phyloP scores from a whole-genome alignment of 768 basidiomycete species.

The Phallus indusiatus region DNA sequence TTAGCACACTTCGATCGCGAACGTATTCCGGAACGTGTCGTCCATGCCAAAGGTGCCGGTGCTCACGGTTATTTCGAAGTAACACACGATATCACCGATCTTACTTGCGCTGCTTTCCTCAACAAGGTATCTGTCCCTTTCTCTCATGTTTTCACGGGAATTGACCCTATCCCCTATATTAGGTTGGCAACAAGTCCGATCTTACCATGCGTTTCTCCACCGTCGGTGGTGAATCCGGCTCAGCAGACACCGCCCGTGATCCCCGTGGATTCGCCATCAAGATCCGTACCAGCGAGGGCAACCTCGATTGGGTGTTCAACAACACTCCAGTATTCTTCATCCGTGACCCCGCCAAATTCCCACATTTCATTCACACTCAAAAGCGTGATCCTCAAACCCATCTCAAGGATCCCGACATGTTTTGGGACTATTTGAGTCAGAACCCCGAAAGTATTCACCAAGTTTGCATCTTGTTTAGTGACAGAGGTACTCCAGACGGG shows the following conservation, averaged over 20 bases:
- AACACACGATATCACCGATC: constrained; percentile 76
- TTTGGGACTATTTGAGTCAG: constrained; percentile 85
- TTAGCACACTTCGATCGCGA: constrained; percentile 92
- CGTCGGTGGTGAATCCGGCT: constrained; percentile 81
- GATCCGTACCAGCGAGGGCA: constrained; percentile 84
- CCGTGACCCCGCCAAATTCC: constrained; percentile 80
- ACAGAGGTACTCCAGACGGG: constrained; percentile 87
- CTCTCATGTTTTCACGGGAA: neutral
- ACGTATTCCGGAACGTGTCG: constrained; percentile 89
- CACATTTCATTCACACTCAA: constrained; percentile 91
- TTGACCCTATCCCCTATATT: neutral
- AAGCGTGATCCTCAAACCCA: constrained; percentile 90
- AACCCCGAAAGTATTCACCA: constrained; percentile 88
- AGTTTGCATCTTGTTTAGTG: constrained; percentile 86
- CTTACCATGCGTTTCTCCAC: constrained; percentile 88
- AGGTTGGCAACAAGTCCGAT: constrained; percentile 56
- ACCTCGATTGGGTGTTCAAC: constrained; percentile 88
- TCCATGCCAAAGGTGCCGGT: constrained; percentile 88
- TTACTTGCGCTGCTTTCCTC: constrained; percentile 65
- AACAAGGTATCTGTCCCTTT: constrained; percentile 22
- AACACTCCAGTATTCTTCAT: constrained; percentile 92
- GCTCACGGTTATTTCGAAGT: constrained; percentile 92
- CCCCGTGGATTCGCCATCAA: constrained; percentile 90
- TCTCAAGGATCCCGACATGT: constrained; percentile 78
- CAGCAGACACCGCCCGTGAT: constrained; percentile 87